phyloP scores from a whole-genome alignment of 352 stramenopile genomes.

The Discostella stelligera region DNA sequence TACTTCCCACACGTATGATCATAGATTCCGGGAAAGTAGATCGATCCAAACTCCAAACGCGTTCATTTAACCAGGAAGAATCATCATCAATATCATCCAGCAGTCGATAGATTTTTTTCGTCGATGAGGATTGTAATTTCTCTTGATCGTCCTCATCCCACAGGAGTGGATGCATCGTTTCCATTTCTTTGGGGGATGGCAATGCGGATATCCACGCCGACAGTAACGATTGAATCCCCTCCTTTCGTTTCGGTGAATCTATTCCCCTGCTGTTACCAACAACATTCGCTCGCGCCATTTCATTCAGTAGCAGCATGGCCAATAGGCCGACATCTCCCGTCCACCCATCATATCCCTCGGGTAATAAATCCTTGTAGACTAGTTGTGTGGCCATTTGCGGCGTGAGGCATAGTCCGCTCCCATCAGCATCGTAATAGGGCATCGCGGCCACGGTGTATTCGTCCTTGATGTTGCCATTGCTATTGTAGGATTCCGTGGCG shows the following conservation, averaged over 20 bases:
- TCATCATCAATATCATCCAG: conserved; percentile 84
- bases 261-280: conserved; percentile 21
- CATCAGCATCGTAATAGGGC: conserved; percentile 56
- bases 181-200: conserved; percentile 62
- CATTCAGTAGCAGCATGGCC: conserved; percentile 79
- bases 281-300: conserved; percentile 57
- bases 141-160: conserved; percentile 81
- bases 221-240: conserved; percentile 56
- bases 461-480: conserved; percentile 50
- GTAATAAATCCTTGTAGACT: conserved; percentile 64
- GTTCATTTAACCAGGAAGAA: conserved; percentile 73
- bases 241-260: conserved; percentile 27
- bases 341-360: conserved; percentile 81
- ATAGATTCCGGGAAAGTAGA: conserved; percentile 63
- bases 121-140: conserved; percentile 78
- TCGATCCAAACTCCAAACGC: conserved; percentile 67
- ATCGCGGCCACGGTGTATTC: conserved; percentile 56
- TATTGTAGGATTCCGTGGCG: conserved; percentile 44
- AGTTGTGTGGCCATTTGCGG: conserved; percentile 55
- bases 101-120: conserved; percentile 80
- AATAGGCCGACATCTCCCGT: conserved; percentile 81
- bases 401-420: conserved; percentile 49
- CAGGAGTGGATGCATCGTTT: conserved; percentile 71
- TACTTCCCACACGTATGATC: conserved; percentile 12
- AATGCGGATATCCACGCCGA: conserved; percentile 69